Base-by-base conservation (phyloP, 495 filamentous ascomycete genomes). In the Cetradonia linearis region DNA sequence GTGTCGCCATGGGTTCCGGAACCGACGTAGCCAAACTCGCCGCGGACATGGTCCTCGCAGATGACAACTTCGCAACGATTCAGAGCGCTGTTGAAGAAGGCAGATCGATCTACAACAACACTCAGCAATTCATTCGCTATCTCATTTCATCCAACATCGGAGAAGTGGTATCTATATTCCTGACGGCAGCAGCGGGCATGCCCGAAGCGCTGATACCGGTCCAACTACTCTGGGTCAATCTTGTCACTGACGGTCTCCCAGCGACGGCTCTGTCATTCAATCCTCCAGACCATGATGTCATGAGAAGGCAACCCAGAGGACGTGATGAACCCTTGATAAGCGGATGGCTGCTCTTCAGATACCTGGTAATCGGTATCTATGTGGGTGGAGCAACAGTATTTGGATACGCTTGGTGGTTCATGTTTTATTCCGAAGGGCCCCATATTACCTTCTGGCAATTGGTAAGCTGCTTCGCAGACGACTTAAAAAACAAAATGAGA, bases 401-500 rank as follows among this genome's bases (percentile, higher is more conserved):
- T 70, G 94, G 94, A 36, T 99, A 99, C 70, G 92, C 91, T 30
- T 99, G 94, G 94, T 97, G 91, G 89, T 99, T 99, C 77, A 87
- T 97, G 84, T 96, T 88, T 77, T 89, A 97, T 73, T 75, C 84
- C 31, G 86, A 88, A 63, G 94, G 94, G 0, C 94, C 94, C 47
- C 86, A 91, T 67, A 96, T 99, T 73, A 86, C 79, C 54, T 94
- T 96, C 76, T 92, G 82, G 73, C 90, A 99, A 68, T 73, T 99
- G 63, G 81, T 84, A 74, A 70, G 80, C 70, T n/a, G 11, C 31
- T 13, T 38, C 5, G 30, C 16, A 13, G 46, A 50, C 37, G 14
- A 44, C 37, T 7, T 31, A 3, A 9, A 55, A 23, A 30, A 52
- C 11, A 5, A 16, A 38, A 2, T 31, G 44, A 5, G 4, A 13